A percentile compares a stretch with the other conserved stretches of the same genome.
Evolutionary conservation across 1,139 yeast genomes (phyloP).

Genomic region (Suhomyces maxii): DNA sequence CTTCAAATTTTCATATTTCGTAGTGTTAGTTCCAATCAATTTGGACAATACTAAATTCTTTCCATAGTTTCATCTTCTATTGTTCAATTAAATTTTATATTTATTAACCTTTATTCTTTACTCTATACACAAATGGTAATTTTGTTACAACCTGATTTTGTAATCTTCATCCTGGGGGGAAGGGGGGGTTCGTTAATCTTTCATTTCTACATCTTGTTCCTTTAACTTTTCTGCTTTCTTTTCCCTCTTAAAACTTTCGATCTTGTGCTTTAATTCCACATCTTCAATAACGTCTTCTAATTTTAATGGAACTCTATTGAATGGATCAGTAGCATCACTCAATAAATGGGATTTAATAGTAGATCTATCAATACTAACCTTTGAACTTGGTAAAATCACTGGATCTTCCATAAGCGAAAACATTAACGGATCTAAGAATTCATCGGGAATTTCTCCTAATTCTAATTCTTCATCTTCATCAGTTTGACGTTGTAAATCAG

Average conservation of each 20-base stretch:
- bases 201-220: constrained; percentile 22
- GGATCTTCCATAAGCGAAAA: constrained; percentile 95
- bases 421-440: constrained; percentile 95
- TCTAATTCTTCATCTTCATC: constrained; percentile 85
- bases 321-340: constrained; percentile 96
- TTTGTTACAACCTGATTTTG: no score
- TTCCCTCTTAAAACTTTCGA: constrained; percentile 54
- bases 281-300: constrained; percentile 86
- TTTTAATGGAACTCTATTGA: constrained; percentile 87
- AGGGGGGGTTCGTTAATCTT: constrained; percentile 2
- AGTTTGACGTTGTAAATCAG: constrained; percentile 57
- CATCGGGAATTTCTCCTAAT: constrained; percentile 94
- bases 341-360: constrained; percentile 92
- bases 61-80: no score
- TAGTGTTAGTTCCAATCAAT: no score
- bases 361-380: constrained; percentile 79
- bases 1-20: no score
- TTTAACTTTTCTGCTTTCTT: constrained; percentile 25
- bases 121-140: no score
- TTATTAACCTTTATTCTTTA: no score
- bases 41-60: no score
- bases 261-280: constrained; percentile 61
- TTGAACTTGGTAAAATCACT: constrained; percentile 84
- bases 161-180: no score
- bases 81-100: no score